Evolutionary conservation across 129 eudicot genomes (phyloP), one percentile per base, ranked within the genome.

Genomic region (Helichrysum umbraculigerum): DNA sequence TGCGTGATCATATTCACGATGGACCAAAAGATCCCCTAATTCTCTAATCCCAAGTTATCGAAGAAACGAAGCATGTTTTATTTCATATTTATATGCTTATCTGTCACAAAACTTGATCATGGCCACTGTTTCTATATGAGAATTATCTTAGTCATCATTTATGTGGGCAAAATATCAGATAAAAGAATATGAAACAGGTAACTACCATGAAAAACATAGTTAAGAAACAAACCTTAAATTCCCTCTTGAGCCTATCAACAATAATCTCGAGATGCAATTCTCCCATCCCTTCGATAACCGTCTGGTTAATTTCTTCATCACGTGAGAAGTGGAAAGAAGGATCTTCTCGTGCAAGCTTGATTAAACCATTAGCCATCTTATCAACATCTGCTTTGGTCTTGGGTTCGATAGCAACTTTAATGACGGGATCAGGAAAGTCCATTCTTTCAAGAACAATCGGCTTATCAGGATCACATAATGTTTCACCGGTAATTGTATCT

Each of bases 341-440:
- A 82, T 95, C 99, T 86, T 95, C 99, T 76, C 89, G 99, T 66
- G 99, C 99, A 33, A 95, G 97, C 77, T 91, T 95, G n/a, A 91
- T 70, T 14, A 95, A 86, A 8, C 99, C 99, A 52, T 68, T 59
- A 7, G 96, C 87, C 99, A 91, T 91, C 84, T 89, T 91, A 85
- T 95, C 99, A 33, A 91, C 72, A 76, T 95, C 99, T 14, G 97
- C 99, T 81, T 95, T 95, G 29, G 99, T 95, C 71, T 91, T 95
- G 15, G 99, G 99, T 71, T 95, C 99, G 62, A 91, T 95, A 7
- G 99, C 99, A 79, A 95, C 96, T 90, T 95, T 95, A 15, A 95
- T 95, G 28, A 95, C 99, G 15, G 99, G 97, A 78, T 95, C 99
- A 6, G 99, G 99, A 86, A 95, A 95, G 61, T 95, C 97, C 99